Evolutionary conservation across 331 rosid genomes (phyloP), one percentile per base, ranked within the genome.

Genomic region (Spiraea crenata): DNA sequence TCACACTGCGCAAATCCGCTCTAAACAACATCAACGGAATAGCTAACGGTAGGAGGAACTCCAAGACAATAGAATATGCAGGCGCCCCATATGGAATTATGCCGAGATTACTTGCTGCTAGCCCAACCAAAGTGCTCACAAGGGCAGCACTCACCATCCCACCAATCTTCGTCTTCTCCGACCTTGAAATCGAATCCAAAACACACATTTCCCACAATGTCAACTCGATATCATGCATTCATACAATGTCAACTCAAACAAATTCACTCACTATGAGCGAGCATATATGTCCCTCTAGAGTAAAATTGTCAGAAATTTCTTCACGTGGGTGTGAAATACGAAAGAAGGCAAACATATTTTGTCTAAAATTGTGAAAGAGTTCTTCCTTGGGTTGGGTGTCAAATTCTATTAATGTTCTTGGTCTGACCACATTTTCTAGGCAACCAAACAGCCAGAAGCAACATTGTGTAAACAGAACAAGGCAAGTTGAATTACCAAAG

Each of bases 141-240:
- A 85, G 68, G 16, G 89, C 82, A 38, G 86, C 93, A 65, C 85
- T 90, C 61, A 90, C 77, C 45, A 75, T 85, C 41, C 92, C 83
- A 60, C 91, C 96, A 63, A 89, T 74, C 79, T 82, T 77, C 39
- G 87, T 89, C 76, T 75, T 90, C 84, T 89, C 96, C 0, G 88
- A 89, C 96, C 91, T 85, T 80, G 15, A 31, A 60, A 16, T 52
- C 0, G 31, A 47, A 63, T 67, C 69, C 64, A 61, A 59, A 49
- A 69, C 44, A 74, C 4, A 64, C 11, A 40, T 25, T 5, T 38
- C 58, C 12, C 38, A n/a, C n/a, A 0, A 58, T 4, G 13, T 31
- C 46, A 50, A 10, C 68, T n/a, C 61, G 11, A 34, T 25, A 0
- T 25, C 31, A 25, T 25, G 31, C 17, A 40, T 5, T 38, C 58